These are phyloP conservation scores for Furcasterigmium furcatum DNA, from an alignment of 2,329 filamentous ascomycete genomes.

Conservation along the genomic window DNA sequence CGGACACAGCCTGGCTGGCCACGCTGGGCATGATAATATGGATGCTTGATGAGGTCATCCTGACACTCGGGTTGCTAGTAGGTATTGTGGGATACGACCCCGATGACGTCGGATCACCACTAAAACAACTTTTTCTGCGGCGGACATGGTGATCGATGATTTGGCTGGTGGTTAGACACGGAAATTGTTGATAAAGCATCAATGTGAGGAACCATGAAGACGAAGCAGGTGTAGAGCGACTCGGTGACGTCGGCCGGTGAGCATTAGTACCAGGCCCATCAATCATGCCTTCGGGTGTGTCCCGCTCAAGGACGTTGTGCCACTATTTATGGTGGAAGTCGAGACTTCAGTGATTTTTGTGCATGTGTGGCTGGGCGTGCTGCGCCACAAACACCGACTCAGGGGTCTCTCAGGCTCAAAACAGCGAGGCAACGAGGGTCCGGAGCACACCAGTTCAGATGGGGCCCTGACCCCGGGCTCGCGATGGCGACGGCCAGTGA, in stretches of 20 bases:
- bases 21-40: background rate
- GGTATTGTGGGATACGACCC: background rate
- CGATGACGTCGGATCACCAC: background rate
- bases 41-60: constrained; percentile 3
- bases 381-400: too few species aligned
- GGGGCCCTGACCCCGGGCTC: too few species aligned
- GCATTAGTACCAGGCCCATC: too few species aligned
- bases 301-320: too few species aligned
- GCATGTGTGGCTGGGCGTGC: too few species aligned
- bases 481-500: too few species aligned
- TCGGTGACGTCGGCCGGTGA: background rate
- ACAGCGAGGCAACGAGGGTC: too few species aligned
- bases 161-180: background rate
- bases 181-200: background rate
- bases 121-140: background rate
- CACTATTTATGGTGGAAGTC: too few species aligned
- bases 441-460: too few species aligned
- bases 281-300: too few species aligned
- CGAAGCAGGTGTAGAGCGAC: background rate
- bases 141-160: background rate
- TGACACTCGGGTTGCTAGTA: background rate
- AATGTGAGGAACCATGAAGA: background rate
- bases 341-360: too few species aligned
- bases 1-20: background rate
- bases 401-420: too few species aligned